Conservation (phyloP, 2,329 filamentous ascomycete species). For the Talaromyces sp. region DNA sequence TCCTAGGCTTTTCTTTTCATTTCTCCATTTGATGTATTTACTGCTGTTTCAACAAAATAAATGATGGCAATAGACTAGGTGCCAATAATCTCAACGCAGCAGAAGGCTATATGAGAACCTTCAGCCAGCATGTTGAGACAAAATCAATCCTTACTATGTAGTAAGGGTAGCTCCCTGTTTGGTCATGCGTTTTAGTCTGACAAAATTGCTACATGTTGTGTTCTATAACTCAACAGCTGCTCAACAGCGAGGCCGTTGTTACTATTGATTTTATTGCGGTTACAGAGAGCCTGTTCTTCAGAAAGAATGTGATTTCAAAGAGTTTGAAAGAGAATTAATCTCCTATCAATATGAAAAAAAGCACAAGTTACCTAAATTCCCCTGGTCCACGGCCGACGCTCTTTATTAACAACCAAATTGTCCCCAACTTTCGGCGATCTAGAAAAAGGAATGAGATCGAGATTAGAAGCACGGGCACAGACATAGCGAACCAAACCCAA, state of each 20-base stretch:
- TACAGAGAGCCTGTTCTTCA: not conserved
- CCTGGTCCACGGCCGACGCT: not conserved
- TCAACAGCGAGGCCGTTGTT: too few relatives aligned
- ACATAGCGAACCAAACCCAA: constrained; percentile 1
- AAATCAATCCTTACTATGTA: too few relatives aligned
- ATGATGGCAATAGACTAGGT: not conserved
- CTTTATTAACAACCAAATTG: not conserved
- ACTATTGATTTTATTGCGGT: too few relatives aligned
- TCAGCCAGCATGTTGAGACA: too few relatives aligned
- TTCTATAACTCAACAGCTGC: constrained; percentile 41
- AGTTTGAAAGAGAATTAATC: constrained; percentile 6
- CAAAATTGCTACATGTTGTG: too few relatives aligned
- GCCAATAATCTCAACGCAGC: not conserved
- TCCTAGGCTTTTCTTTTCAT: not conserved
- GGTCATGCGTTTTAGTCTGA: too few relatives aligned
- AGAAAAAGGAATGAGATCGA: constrained; percentile 14
- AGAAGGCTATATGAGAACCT: too few relatives aligned
- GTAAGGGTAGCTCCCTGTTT: too few relatives aligned
- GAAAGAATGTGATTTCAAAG: not conserved
- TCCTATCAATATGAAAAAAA: constrained; percentile 39
- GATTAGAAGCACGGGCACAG: not conserved
- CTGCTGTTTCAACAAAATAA: not conserved
- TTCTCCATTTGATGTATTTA: not conserved
- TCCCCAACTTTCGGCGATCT: not conserved
- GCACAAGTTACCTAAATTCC: not conserved